Evolutionary conservation across 2,329 filamentous ascomycete genomes (phyloP).

Genomic region (Thielaviopsis cerberus): DNA sequence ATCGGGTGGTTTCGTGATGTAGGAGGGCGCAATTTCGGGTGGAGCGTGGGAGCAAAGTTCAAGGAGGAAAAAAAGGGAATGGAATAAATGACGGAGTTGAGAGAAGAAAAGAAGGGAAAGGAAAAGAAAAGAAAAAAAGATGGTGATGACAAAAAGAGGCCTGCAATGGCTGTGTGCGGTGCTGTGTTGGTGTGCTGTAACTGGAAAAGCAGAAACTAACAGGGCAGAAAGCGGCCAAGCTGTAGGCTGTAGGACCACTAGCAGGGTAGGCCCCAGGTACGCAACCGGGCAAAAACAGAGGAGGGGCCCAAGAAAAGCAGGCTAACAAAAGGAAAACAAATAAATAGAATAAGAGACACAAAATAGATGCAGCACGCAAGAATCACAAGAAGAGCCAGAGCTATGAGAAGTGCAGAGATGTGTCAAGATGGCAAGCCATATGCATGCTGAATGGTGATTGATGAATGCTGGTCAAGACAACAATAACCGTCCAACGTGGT

Average conservation of each 20-base stretch:
- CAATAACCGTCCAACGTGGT: not conserved
- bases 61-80: slow-evolving; percentile 8
- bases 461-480: not conserved
- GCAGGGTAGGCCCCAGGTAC: too few species aligned
- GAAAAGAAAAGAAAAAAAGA: not conserved
- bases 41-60: not conserved
- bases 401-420: too few species aligned
- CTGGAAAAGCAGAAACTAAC: not conserved
- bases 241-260: not conserved
- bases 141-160: not conserved
- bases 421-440: too few species aligned
- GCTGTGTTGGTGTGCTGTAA: not conserved
- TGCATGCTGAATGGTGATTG: too few species aligned
- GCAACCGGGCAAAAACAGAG: too few species aligned
- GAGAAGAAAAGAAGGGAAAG: slow-evolving; percentile 8
- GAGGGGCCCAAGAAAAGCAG: too few species aligned
- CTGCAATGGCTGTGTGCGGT: not conserved
- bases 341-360: too few species aligned
- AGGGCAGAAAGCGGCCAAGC: not conserved
- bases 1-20: not conserved
- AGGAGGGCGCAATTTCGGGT: not conserved
- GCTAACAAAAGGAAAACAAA: too few species aligned
- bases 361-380: too few species aligned
- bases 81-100: slow-evolving; percentile 3
- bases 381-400: too few species aligned